Conservation (phyloP, 208 protist genomes). For the Trypanosoma conorhini region DNA sequence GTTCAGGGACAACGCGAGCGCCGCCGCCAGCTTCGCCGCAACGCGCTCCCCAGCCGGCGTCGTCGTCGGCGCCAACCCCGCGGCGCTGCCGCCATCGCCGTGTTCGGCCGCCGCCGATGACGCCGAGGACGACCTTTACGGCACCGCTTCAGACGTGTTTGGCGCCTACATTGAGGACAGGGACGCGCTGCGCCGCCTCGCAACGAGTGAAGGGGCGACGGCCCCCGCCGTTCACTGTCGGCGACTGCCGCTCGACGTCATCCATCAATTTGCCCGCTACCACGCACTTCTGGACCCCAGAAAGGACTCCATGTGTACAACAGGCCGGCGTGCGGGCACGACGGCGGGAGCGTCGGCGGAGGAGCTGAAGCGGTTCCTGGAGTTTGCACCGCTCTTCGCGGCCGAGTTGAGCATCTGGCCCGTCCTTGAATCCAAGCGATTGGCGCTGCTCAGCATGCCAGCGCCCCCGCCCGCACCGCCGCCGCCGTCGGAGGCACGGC, state of each 20-base stretch:
- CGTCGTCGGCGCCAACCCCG: neutral
- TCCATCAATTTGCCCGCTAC: slow-evolving; percentile 75
- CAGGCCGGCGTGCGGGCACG: neutral
- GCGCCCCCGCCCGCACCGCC: neutral
- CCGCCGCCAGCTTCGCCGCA: slow-evolving; percentile 2
- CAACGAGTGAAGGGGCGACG: slow-evolving; percentile 14
- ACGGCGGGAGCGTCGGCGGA: neutral
- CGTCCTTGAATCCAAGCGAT: slow-evolving; percentile 24
- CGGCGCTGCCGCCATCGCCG: neutral
- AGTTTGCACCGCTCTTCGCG: slow-evolving; percentile 35
- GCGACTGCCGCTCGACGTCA: slow-evolving; percentile 55
- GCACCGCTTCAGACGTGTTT: slow-evolving; percentile 2
- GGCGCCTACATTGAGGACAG: neutral
- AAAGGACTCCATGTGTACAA: slow-evolving; percentile 16
- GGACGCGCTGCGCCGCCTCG: slow-evolving; percentile 1
- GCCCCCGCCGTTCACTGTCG: slow-evolving; percentile 32
- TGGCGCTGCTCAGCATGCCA: slow-evolving; percentile 8
- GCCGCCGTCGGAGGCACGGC: slow-evolving; percentile 1
- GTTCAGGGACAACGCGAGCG: slow-evolving; percentile 10
- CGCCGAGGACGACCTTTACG: slow-evolving; percentile 16
- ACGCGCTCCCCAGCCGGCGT: no score
- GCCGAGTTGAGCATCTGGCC: slow-evolving; percentile 37
- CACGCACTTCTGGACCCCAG: slow-evolving; percentile 46
- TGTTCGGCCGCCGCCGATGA: neutral
- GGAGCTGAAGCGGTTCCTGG: slow-evolving; percentile 32